Base-by-base conservation (phyloP, 2,329 filamentous ascomycete genomes). In the Clarireedia hainanense region DNA sequence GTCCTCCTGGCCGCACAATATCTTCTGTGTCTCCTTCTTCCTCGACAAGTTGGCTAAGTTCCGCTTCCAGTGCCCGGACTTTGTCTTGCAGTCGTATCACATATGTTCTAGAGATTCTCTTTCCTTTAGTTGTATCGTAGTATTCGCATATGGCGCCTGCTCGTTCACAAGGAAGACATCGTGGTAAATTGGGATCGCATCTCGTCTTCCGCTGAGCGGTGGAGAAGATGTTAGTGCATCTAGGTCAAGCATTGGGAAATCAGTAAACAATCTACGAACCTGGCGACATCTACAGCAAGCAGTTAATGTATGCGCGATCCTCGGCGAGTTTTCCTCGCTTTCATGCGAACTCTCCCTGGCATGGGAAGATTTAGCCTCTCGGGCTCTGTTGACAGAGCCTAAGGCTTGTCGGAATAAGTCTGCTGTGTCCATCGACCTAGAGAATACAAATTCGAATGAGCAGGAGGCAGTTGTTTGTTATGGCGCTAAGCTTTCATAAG, bases 71-170 rank as follows among this genome's bases (percentile, higher is more conserved):
- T 50, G 83, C 80, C 57, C 86, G 85, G 43, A 96, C 91, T 67
- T 84, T 89, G 63, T 95, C 88, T 70, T 96, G 91, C 24, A 99
- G 81, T 64, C 87, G 88, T 59, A 96, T 86, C 58, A 99, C 94
- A 74, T 97, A 97, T 66, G 86, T 88, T 60, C 94, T 85, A 60
- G 90, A 89, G 65, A 97, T 90, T 68, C 88, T 91, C 66, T 83
- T 84, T 60, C 88, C 87, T 70, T 91, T 94, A 51, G 87, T 80
- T 30, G 91, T 90, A 72, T 99, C 94, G 70, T 88, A 95, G 74
- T 97, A 99, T 69, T 96, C 92, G 79, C 94, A 99, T 58, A 84
- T 81, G 30, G 91, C 90, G 66, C 91, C 91, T 61, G 89, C 91
- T 64, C 92, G 83, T 73, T 96, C 91, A 75, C 94, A 99, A 23